phyloP scores from a whole-genome alignment of 2,329 filamentous ascomycete genomes.

The Colletotrichum cereale region DNA sequence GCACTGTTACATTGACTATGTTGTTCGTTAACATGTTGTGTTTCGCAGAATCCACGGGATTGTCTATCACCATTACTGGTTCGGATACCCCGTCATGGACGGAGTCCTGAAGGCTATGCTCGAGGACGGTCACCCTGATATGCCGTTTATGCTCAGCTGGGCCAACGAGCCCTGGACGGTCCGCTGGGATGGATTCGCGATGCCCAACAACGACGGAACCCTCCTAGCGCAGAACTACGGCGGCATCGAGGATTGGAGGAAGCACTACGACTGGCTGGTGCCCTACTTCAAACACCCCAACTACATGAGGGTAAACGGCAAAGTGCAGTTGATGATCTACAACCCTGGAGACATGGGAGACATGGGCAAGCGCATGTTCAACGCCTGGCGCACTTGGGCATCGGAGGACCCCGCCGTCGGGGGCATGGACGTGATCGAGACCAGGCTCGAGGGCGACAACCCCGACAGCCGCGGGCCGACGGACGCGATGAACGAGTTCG shows the following conservation, averaged over 20 bases:
- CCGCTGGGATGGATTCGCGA: background rate
- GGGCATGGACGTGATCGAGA: background rate
- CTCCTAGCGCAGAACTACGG: background rate
- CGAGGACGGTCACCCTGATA: background rate
- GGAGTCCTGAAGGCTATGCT: background rate
- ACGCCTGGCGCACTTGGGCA: background rate
- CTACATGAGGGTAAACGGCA: conserved; percentile 30
- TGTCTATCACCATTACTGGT: background rate
- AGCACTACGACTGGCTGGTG: background rate
- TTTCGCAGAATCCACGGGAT: background rate
- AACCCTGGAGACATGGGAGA: conserved; percentile 20
- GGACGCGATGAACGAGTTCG: background rate
- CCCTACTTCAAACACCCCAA: conserved; percentile 33
- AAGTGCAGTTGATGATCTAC: conserved; percentile 38
- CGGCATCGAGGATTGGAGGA: background rate
- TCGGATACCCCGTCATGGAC: background rate
- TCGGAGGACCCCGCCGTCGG: background rate
- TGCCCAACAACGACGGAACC: background rate
- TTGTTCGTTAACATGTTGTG: background rate
- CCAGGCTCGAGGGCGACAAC: background rate
- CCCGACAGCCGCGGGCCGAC: background rate
- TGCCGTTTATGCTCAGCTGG: background rate
- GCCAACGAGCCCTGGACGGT: background rate
- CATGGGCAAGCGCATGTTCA: conserved; percentile 5
- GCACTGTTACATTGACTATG: background rate